These are phyloP conservation scores for Porogramme epimiltina DNA, from an alignment of 1,284 basidiomycete genomes.

Conservation along the genomic window DNA sequence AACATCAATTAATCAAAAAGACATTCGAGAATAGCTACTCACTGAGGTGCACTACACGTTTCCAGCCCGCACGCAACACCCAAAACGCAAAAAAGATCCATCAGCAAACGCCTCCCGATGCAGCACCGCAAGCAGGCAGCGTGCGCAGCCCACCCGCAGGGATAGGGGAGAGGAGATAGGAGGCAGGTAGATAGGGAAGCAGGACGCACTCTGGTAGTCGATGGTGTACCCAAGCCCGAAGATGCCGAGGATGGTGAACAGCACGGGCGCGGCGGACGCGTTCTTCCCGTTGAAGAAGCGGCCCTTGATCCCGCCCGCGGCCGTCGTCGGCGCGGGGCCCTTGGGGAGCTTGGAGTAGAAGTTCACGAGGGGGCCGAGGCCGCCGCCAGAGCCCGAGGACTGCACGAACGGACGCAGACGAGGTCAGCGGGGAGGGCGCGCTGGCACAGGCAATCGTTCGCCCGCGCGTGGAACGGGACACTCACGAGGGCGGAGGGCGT, in stretches of 20 bases:
- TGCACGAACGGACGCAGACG: slow-evolving; percentile 2
- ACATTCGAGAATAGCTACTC: slow-evolving; percentile 28
- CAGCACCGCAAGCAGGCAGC: not conserved
- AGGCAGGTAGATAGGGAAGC: not conserved
- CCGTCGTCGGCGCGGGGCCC: slow-evolving; percentile 64
- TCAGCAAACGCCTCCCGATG: not conserved
- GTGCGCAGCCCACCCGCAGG: not conserved
- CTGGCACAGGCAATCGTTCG: not conserved
- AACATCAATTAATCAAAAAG: no score
- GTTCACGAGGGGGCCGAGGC: slow-evolving; percentile 84
- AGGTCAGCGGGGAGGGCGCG: no score
- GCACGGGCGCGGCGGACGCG: slow-evolving; percentile 76
- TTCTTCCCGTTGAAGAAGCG: slow-evolving; percentile 86
- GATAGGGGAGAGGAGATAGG: not conserved
- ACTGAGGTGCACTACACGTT: slow-evolving; percentile 74
- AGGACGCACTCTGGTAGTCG: slow-evolving; percentile 86
- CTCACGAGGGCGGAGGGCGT: slow-evolving; percentile 86
- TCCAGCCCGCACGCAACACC: not conserved
- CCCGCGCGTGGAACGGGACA: slow-evolving; percentile 4
- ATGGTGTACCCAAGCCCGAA: slow-evolving; percentile 88
- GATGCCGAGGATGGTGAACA: slow-evolving; percentile 73
- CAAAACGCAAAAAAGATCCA: not conserved
- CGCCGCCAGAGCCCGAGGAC: slow-evolving; percentile 66
- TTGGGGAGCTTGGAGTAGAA: slow-evolving; percentile 96
- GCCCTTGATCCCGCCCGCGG: slow-evolving; percentile 72